A percentile compares a stretch with the other conserved stretches of the same genome.
Conservation (phyloP, 73 alveolate genomes). For the Paraurostyla sp. region DNA sequence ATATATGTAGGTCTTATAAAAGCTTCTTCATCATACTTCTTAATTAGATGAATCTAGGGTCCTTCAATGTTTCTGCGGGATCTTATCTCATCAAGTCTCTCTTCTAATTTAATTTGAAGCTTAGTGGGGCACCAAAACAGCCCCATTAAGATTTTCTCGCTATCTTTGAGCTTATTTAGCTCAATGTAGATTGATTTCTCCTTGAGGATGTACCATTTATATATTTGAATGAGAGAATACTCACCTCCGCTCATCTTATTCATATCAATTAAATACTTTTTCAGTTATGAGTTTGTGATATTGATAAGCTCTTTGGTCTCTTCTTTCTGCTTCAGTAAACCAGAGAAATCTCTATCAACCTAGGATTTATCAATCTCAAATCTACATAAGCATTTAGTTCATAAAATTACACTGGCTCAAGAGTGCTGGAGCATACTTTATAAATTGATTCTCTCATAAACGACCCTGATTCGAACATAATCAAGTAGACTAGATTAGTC, state of each 20-base stretch:
- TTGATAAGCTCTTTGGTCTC: conserved; percentile 1
- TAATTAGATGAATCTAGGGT: conserved; percentile 48
- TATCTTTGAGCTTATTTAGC: conserved; percentile 69
- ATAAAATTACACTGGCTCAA: conserved; percentile 36
- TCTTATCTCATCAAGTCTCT: conserved; percentile 58
- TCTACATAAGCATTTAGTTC: background rate
- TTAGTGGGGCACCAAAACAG: conserved; percentile 78
- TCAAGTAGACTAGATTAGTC: conserved; percentile 45
- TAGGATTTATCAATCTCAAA: conserved; percentile 26
- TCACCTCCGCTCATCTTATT: conserved; percentile 30
- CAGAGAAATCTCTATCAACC: background rate
- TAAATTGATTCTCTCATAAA: conserved; percentile 9
- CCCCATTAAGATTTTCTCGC: conserved; percentile 75
- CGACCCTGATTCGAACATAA: conserved; percentile 63
- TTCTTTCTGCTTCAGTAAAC: background rate
- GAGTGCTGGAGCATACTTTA: conserved; percentile 34
- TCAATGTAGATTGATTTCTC: conserved; percentile 68
- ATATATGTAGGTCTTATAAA: conserved; percentile 90
- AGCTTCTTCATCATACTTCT: conserved; percentile 18
- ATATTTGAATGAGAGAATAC: conserved; percentile 37
- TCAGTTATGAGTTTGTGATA: background rate
- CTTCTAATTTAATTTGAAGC: conserved; percentile 19
- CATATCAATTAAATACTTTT: background rate
- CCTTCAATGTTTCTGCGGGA: conserved; percentile 50
- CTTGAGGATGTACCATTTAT: conserved; percentile 64